Evolutionary conservation across 2,329 filamentous ascomycete genomes (phyloP).

Genomic region (Hymenoscyphus infarciens): DNA sequence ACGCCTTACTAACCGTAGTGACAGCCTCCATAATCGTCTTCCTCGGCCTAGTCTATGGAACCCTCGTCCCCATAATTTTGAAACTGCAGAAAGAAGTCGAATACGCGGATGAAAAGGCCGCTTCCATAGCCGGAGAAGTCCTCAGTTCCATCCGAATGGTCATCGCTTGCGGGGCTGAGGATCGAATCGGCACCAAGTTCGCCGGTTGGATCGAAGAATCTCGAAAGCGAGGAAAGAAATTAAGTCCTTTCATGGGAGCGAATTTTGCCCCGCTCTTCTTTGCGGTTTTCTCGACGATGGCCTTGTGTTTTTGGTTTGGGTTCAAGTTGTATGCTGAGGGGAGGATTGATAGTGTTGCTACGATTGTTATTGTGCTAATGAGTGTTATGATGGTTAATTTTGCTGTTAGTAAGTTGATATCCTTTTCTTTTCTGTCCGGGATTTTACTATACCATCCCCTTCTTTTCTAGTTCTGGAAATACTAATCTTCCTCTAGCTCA

Average conservation of each 20-base stretch:
- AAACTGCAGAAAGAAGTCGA: constrained; percentile 46
- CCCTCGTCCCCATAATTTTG: constrained; percentile 53
- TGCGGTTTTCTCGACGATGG: constrained; percentile 43
- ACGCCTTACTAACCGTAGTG: constrained; percentile 58
- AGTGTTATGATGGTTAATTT: constrained; percentile 57
- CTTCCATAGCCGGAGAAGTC: constrained; percentile 58
- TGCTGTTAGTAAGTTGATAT: constrained; percentile 42
- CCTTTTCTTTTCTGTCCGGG: neutral
- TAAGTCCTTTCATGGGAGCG: constrained; percentile 47
- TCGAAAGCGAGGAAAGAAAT: constrained; percentile 45
- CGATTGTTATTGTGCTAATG: constrained; percentile 43
- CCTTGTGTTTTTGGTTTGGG: constrained; percentile 61
- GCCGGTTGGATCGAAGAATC: constrained; percentile 53
- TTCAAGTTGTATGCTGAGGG: constrained; percentile 48
- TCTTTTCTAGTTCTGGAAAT: neutral
- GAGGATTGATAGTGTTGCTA: constrained; percentile 47
- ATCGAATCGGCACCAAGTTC: constrained; percentile 51
- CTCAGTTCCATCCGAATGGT: constrained; percentile 59
- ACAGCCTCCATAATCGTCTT: constrained; percentile 55
- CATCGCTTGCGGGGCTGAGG: constrained; percentile 58
- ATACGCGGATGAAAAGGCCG: constrained; percentile 53
- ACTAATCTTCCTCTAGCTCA: constrained; percentile 31
- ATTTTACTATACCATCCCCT: neutral
- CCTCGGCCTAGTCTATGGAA: constrained; percentile 46
- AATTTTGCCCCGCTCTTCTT: constrained; percentile 50